Percentiles rank a stretch among this genome's conserved stretches.
phyloP scores from a whole-genome alignment of 768 basidiomycete species.

The Mycena venus region DNA sequence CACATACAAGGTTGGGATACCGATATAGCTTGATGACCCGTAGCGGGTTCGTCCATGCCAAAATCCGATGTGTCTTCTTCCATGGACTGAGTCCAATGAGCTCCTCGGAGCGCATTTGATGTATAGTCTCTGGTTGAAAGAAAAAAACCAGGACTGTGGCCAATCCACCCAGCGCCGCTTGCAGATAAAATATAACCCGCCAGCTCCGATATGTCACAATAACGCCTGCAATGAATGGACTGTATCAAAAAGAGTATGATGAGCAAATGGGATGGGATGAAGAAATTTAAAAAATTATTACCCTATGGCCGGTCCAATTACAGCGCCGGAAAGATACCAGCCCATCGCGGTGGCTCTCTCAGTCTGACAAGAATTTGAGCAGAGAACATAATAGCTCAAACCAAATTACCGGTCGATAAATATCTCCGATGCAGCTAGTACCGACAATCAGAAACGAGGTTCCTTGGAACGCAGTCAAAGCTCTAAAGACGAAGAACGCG shows the following conservation, averaged over 20 bases:
- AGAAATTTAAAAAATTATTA: neutral
- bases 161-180: constrained; percentile 30
- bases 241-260: too few relatives aligned
- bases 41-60: constrained; percentile 29
- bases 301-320: constrained; percentile 33
- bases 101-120: constrained; percentile 30
- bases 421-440: constrained; percentile 31
- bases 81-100: constrained; percentile 15
- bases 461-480: constrained; percentile 35
- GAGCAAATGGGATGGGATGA: neutral
- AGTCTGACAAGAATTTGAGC: constrained; percentile 1
- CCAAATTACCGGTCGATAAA: constrained; percentile 26
- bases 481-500: constrained; percentile 34
- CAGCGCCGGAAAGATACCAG: constrained; percentile 32
- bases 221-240: constrained; percentile 32
- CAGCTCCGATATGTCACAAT: constrained; percentile 33
- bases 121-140: constrained; percentile 33
- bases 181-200: constrained; percentile 35
- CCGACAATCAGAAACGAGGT: constrained; percentile 33
- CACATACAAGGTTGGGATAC: constrained; percentile 32
- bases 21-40: constrained; percentile 30
- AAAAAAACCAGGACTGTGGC: constrained; percentile 31
- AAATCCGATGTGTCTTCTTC: constrained; percentile 6
- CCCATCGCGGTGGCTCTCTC: constrained; percentile 33
- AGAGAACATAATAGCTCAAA: neutral